Evolutionary conservation across 176 grass and related monocot genomes (phyloP), one percentile per base, ranked within the genome.

Genomic region (Poa annua): DNA sequence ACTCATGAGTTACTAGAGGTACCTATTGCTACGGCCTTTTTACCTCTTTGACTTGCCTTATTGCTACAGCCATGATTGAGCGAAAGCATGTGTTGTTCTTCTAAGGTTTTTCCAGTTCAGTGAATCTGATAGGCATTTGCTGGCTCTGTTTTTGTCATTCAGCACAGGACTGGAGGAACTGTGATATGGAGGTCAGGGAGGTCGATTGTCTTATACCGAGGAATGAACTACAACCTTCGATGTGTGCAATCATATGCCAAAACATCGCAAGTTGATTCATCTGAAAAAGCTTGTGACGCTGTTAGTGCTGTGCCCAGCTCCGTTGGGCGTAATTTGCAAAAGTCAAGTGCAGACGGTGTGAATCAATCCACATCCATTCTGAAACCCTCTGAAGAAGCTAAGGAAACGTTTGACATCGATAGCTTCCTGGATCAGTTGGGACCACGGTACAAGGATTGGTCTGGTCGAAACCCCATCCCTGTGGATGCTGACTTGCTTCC

Each of bases 401-500:
- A 10, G 5, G 85, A 90, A 84, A 78, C 87, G 51, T 77, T 85
- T 84, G 77, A 90, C 54, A 88, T 91, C 33, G 91, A 93, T 80
- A 87, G 64, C 78, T 93, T 98, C 59, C 82, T 98, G 41, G 89
- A 98, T 91, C 87, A 90, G 74, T 71, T 98, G 83, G 96, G 96
- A 66, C 96, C 91, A 53, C 85, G 91, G 29, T 98, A 91, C 41
- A 93, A 57, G 75, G 96, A 95, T 82, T 98, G 96, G 96, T 91
- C 92, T 55, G 96, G 92, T 52, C 80, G 90, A 2, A 84, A 21
- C 42, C 96, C 96, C 39, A 11, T 95, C 81, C 96, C 96, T 49
- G 96, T 98, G 74, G 96, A 98, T 85, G 96, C 92, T 35, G 96
- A 98, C 79, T 90, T 98, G 87, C 89, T 98, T 80, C 92, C 92